These are phyloP conservation scores for Fusarium vanettenii DNA, from an alignment of 2,329 filamentous ascomycete genomes.

Conservation along the genomic window DNA sequence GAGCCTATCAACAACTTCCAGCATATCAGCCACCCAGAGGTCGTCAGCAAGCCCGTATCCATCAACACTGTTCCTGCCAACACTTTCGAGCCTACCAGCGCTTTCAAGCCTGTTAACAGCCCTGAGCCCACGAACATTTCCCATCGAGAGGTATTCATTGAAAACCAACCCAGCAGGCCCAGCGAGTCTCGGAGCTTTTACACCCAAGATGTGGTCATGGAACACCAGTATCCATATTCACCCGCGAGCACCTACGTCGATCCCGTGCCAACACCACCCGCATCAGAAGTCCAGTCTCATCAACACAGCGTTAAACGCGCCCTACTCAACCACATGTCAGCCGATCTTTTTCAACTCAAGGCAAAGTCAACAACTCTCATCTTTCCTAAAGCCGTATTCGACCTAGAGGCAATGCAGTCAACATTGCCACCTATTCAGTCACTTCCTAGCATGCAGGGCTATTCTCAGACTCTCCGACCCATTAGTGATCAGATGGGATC, in stretches of 20 bases:
- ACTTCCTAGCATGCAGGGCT: not conserved
- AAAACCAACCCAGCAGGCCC: not conserved
- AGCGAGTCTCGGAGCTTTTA: not conserved
- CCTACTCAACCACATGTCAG: constrained; percentile 8
- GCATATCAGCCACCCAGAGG: not conserved
- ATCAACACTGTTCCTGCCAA: not conserved
- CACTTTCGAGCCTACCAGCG: not conserved
- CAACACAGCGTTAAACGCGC: not conserved
- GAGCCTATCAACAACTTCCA: not conserved
- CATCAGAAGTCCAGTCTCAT: not conserved
- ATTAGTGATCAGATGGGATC: not conserved
- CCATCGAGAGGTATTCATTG: not conserved
- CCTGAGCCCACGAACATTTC: not conserved
- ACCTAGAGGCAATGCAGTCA: not conserved
- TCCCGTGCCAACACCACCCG: not conserved
- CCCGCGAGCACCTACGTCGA: not conserved
- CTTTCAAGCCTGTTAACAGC: not conserved
- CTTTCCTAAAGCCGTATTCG: constrained; percentile 9
- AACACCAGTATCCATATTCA: not conserved
- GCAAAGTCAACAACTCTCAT: not conserved
- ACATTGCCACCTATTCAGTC: not conserved
- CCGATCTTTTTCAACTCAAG: constrained; percentile 5
- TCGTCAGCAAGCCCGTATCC: not conserved
- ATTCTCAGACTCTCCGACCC: not conserved
- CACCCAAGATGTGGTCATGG: not conserved